Evolutionary conservation across 1,284 basidiomycete species (phyloP).

Genomic region (Marasmius fiardii): DNA sequence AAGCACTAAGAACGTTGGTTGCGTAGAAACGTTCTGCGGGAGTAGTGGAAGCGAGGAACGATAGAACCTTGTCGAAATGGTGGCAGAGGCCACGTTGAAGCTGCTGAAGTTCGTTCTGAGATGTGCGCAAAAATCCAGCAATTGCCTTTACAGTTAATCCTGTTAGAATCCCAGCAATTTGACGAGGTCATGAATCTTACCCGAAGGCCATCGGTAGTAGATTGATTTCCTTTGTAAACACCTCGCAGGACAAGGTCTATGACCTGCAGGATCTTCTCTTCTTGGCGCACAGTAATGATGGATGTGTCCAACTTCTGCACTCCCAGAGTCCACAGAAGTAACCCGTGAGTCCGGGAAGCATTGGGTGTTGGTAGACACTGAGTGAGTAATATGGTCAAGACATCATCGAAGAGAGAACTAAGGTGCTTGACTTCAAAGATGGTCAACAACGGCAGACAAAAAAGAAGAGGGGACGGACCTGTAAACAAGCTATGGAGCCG

Average conservation of each 20-base stretch:
- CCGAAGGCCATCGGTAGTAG: constrained; percentile 38
- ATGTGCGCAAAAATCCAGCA: constrained; percentile 32
- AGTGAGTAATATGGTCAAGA: constrained; percentile 29
- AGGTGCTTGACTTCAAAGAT: constrained; percentile 37
- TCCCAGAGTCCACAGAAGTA: constrained; percentile 47
- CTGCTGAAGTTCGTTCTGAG: constrained; percentile 28
- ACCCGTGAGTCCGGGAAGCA: constrained; percentile 40
- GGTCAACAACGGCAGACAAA: constrained; percentile 3
- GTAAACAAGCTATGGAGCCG: constrained; percentile 42
- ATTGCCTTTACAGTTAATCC: constrained; percentile 30
- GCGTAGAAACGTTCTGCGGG: constrained; percentile 33
- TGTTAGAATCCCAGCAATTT: constrained; percentile 2
- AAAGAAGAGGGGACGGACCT: constrained; percentile 32
- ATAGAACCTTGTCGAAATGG: constrained; percentile 36
- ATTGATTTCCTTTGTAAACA: constrained; percentile 21
- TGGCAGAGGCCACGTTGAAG: constrained; percentile 30
- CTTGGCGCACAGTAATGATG: constrained; percentile 29
- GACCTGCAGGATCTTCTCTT: constrained; percentile 25
- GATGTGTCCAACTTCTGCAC: constrained; percentile 40
- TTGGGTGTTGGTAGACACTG: constrained; percentile 36
- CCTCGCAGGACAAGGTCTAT: constrained; percentile 34
- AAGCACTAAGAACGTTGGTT: constrained; percentile 36
- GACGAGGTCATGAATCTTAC: constrained; percentile 23
- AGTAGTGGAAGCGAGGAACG: constrained; percentile 29
- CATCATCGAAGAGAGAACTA: constrained; percentile 34